Evolutionary conservation across 352 stramenopile species (phyloP), one percentile per base, ranked within the genome.

Genomic region (Phytopythium mirpurense): DNA sequence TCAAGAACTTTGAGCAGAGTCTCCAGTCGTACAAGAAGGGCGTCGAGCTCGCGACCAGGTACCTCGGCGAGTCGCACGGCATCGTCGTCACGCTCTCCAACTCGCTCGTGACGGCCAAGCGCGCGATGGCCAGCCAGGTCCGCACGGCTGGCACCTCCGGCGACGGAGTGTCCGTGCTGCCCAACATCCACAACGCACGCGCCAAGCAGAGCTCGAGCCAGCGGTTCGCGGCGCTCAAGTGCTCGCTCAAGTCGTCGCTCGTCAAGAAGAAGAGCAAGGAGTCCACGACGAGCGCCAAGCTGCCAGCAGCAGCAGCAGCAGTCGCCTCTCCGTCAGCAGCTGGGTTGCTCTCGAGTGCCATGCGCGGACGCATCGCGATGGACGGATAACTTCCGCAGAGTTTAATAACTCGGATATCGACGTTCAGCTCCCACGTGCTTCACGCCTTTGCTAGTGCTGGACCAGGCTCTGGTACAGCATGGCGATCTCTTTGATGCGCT

Each of bases 41-140:
- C 5, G 87, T 94, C 16, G 85, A 98, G 51, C 67, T 97, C 40
- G 83, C 87, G 3, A 70, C 83, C 14, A 68, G 60, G 19, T 91
- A 94, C 62, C 72, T 98, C 2, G 93, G 93, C 4, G 74, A 88
- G 8, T 76, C 83, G 9, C 93, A 98, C 57, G 90, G 85, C 14
- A 97, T 98, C 48, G 92, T 93, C 1, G 73, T 93, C 27, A 98
- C 90, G 7, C 67, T 98, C 19, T 78, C 88, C 36, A 98, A 98
- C 51, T 96, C 88, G 32, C 59, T 90, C 23, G 42, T 96, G 23
- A 93, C 86, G 11, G 92, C 92, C 1, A 81, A 80, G 24, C 63
- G 78, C 19, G 68, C 66, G 19, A 86, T 96, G 38, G 66, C 68
- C 2, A 64, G 53, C 15, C 79, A 78, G 23, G 45, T 63, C 16